A percentile compares a stretch with the other conserved stretches of the same genome.
These are phyloP conservation scores for Exophiala dermatitidis DNA, from an alignment of 2,329 filamentous ascomycete genomes.

Conservation along the genomic window DNA sequence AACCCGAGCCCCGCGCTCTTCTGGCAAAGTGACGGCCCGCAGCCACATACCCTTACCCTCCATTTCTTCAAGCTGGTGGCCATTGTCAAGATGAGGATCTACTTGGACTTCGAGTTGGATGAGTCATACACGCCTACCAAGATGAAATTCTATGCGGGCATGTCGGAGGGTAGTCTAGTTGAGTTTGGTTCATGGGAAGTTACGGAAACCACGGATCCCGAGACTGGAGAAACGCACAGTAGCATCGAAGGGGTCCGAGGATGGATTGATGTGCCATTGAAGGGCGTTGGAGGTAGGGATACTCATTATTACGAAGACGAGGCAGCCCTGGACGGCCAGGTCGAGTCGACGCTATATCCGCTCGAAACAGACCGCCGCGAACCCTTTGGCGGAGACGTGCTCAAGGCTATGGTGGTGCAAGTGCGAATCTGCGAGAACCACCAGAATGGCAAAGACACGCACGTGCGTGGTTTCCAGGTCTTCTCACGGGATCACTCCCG, in stretches of 20 bases:
- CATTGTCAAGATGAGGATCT: constrained; percentile 45
- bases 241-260: constrained; percentile 46
- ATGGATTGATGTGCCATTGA: constrained; percentile 79
- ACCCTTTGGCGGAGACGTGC: constrained; percentile 55
- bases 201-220: constrained; percentile 50
- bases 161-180: constrained; percentile 82
- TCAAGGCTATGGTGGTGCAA: constrained; percentile 84
- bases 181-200: constrained; percentile 78
- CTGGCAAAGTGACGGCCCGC: constrained; percentile 61
- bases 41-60: constrained; percentile 56
- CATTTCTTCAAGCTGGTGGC: constrained; percentile 54
- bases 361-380: constrained; percentile 9
- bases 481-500: constrained; percentile 49
- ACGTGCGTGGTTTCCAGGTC: constrained; percentile 85
- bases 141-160: constrained; percentile 81
- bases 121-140: constrained; percentile 96
- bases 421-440: constrained; percentile 92
- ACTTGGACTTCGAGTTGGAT: constrained; percentile 84
- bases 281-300: constrained; percentile 50
- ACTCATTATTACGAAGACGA: constrained; percentile 23
- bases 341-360: constrained; percentile 14
- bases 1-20: constrained; percentile 51
- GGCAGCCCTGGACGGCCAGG: constrained; percentile 10
- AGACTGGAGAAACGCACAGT: constrained; percentile 25
- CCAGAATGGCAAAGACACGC: constrained; percentile 99